These are phyloP conservation scores for Triticum timopheevii DNA, from an alignment of 176 grass and related monocot species.

Conservation along the genomic window DNA sequence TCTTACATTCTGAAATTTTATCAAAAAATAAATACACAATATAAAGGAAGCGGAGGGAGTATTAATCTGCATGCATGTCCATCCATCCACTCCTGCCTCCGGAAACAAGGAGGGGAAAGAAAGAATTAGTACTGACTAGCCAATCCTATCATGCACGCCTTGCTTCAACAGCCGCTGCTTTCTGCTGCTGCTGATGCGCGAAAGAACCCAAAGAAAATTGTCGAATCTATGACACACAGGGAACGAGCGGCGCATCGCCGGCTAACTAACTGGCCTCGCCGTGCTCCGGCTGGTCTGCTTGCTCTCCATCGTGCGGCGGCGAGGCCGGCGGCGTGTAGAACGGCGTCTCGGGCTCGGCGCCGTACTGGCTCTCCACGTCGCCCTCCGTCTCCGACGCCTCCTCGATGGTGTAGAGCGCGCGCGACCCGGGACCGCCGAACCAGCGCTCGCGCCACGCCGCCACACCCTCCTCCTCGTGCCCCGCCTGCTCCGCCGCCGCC, in stretches of 20 bases:
- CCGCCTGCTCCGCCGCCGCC: too few relatives aligned
- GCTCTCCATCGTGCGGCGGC: not conserved
- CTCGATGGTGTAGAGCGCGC: constrained; percentile 55
- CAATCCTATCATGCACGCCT: not conserved
- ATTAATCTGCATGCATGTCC: not conserved
- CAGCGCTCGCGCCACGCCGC: not conserved
- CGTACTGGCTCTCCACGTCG: not conserved
- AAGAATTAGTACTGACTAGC: not conserved
- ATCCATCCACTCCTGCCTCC: not conserved
- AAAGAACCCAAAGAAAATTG: not conserved
- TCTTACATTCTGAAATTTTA: too few relatives aligned
- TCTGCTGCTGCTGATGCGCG: too few relatives aligned
- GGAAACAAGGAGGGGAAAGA: not conserved
- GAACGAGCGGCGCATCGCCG: not conserved
- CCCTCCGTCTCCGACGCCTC: constrained; percentile 4
- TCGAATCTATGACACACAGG: not conserved
- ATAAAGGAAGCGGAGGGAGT: too few relatives aligned
- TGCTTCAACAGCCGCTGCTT: too few relatives aligned
- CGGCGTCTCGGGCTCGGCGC: constrained; percentile 25
- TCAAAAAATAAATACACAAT: too few relatives aligned
- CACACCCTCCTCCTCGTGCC: not conserved
- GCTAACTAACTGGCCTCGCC: too few relatives aligned
- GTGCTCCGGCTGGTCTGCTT: too few relatives aligned
- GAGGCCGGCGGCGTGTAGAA: constrained; percentile 49
- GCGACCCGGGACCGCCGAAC: not conserved